Base-by-base conservation (phyloP, 352 stramenopile species). In the Phytopythium litorale region DNA sequence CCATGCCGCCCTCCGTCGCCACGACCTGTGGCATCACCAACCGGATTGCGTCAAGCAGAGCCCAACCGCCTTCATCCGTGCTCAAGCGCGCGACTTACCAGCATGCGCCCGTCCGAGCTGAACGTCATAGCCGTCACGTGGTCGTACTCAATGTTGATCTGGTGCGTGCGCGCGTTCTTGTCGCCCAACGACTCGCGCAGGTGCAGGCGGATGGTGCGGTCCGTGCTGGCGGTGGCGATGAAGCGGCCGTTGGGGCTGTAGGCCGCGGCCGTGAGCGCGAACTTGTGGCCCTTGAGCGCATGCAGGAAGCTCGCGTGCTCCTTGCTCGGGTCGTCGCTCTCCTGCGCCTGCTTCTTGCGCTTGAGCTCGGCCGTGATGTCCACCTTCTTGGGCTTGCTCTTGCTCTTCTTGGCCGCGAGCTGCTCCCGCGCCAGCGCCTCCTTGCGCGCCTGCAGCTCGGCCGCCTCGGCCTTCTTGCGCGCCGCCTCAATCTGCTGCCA, bases 171-270 rank as follows among this genome's bases (percentile, higher is more conserved):
- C 18, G 78, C 68, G 64, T 85, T 87, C 62, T 89, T 86, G 57
- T 87, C 76, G 11, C 68, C 70, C 18, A 94, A 67, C 21, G 72
- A 75, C 8, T 90, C 84, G 49, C 84, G 79, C 54, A 86, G 68
- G 42, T 89, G 88, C 35, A 94, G 53, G 21, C 82, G 82, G 45
- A 92, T 79, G 23, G 81, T 89, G 64, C 84, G 84, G 63, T 94
- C 84, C 4, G 77, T 84, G 70, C 81, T 90, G 23, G 76, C 75
- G 1, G 84, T 94, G 42, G 79, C 84, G 35, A 94, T 46, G 59
- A 94, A 91, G n/a, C 81, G 78, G 33, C 78, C 81, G 49, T 94
- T 94, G 15, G 84, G 84, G 55, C 80, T 90, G 66, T 89, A 94
- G 0, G 79, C 80, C 0, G 66, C 79, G 11, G 80, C 74, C 16